Evolutionary conservation across 2,329 filamentous ascomycete genomes (phyloP).

Genomic region (Polychaeton citri): DNA sequence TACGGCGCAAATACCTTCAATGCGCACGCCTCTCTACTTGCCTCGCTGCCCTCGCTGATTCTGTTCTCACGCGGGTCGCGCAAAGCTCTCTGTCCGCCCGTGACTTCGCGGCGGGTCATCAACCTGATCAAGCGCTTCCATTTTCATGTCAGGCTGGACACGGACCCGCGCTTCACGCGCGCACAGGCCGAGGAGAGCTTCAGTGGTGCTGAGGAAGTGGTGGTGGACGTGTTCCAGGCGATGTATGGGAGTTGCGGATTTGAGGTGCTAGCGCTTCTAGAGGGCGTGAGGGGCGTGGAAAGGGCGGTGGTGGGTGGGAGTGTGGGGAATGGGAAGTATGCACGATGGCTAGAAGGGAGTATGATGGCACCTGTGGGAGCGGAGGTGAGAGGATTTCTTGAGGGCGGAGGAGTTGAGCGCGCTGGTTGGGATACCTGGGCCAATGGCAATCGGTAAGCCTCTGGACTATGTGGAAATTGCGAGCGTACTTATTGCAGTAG

Average conservation of each 20-base stretch:
- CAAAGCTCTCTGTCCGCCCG: constrained; percentile 16
- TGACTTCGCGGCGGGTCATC: constrained; percentile 20
- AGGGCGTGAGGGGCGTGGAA: constrained; percentile 32
- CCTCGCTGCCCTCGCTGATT: constrained; percentile 26
- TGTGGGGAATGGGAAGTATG: constrained; percentile 26
- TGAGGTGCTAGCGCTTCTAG: constrained; percentile 30
- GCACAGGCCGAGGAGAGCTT: constrained; percentile 30
- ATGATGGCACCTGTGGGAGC: constrained; percentile 27
- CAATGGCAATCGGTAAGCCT: not conserved
- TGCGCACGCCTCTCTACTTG: constrained; percentile 35
- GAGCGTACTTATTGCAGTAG: no score
- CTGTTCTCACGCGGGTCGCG: constrained; percentile 17
- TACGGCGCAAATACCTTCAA: constrained; percentile 38
- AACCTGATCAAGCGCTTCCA: constrained; percentile 30
- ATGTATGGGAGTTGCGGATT: constrained; percentile 31
- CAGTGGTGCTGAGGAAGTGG: constrained; percentile 31
- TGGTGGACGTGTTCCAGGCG: constrained; percentile 37
- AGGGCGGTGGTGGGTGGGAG: constrained; percentile 30
- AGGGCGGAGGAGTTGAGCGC: constrained; percentile 9
- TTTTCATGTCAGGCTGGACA: constrained; percentile 35
- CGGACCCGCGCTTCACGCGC: constrained; percentile 32
- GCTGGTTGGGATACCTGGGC: constrained; percentile 9
- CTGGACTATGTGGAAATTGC: no score
- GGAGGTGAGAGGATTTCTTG: constrained; percentile 13
- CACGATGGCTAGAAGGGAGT: constrained; percentile 30